Percentiles rank a stretch among this genome's conserved stretches.
These are phyloP conservation scores for Scutellaria minor DNA, from an alignment of 257 asterid genomes.

Conservation along the genomic window DNA sequence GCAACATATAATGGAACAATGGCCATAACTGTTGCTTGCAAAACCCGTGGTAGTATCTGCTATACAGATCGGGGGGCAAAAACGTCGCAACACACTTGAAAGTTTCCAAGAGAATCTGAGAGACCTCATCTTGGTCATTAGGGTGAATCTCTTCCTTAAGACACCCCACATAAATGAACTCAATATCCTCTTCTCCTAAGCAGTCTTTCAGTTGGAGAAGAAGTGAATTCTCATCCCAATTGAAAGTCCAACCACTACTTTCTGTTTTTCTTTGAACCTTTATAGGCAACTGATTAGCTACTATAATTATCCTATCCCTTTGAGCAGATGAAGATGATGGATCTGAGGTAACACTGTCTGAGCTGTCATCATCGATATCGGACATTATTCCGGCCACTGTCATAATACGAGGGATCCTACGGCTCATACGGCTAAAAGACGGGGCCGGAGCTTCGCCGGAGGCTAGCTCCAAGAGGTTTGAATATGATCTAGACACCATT, in stretches of 20 bases:
- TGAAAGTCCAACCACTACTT: conserved; percentile 68
- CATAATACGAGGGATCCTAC: conserved; percentile 82
- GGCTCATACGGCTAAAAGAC: conserved; percentile 63
- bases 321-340: conserved; percentile 74
- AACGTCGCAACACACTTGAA: conserved; percentile 86
- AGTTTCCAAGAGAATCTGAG: conserved; percentile 77
- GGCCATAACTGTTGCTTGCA: conserved; percentile 94
- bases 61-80: conserved; percentile 71
- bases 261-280: conserved; percentile 65
- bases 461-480: conserved; percentile 82
- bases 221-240: conserved; percentile 83
- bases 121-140: conserved; percentile 83
- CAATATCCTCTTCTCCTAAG: conserved; percentile 69
- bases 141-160: conserved; percentile 85
- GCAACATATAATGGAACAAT: conserved; percentile 85
- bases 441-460: conserved; percentile 81
- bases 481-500: conserved; percentile 90
- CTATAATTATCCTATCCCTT: conserved; percentile 74
- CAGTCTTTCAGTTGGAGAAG: conserved; percentile 80
- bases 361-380: conserved; percentile 69
- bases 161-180: conserved; percentile 84
- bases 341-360: conserved; percentile 66
- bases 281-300: conserved; percentile 90
- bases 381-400: conserved; percentile 87
- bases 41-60: conserved; percentile 76